Evolutionary conservation across 805 yeast genomes (phyloP), one percentile per base, ranked within the genome.

Genomic region (Metschnikowia shivogae): DNA sequence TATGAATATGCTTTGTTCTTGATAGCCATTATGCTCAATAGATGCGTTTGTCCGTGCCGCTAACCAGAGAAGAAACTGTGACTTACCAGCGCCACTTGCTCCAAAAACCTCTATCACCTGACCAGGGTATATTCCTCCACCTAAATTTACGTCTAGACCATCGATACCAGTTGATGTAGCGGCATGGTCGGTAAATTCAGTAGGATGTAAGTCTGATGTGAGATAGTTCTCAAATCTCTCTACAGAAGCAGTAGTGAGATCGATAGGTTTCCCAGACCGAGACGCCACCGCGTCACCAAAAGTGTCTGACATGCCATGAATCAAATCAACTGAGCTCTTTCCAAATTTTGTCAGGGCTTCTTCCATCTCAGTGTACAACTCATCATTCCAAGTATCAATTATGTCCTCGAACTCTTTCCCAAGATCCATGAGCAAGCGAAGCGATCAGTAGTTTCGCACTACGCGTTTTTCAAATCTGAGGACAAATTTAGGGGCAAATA

Each of bases 21-120:
- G 43, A 36, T 17, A 39, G 35, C 9, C 29, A 9, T 31, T n/a
- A 12, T 11, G 27, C 3, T 26, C 43, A 9, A 27, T 7, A 10
- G 27, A 19, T 10, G 9, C 19, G 17, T 29, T 30, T 4, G 46
- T 44, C 6, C 27, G 35, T 14, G 42, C 65, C 1, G 85, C 72
- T 42, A 89, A 55, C 52, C 84, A 92, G 67, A 83, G 73, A 22
- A 86, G 65, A 4, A 90, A 64, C 53, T 90, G 95, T 0, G 97
- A 83, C 57, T 92, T 92, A 0, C 97, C 98, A 1, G 86, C 76
- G 0, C 95, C 86, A 41, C 95, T 81, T 22, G 84, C 85, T 0
- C 98, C 98, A 54, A 81, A 82, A 3, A 92, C 60, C 65, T 90
- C 98, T 0, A 89, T 82, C 19, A 54, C 39, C 12, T 42, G 37